Evolutionary conservation across 805 yeast genomes (phyloP).

Genomic region (Yarrowia bubula): DNA sequence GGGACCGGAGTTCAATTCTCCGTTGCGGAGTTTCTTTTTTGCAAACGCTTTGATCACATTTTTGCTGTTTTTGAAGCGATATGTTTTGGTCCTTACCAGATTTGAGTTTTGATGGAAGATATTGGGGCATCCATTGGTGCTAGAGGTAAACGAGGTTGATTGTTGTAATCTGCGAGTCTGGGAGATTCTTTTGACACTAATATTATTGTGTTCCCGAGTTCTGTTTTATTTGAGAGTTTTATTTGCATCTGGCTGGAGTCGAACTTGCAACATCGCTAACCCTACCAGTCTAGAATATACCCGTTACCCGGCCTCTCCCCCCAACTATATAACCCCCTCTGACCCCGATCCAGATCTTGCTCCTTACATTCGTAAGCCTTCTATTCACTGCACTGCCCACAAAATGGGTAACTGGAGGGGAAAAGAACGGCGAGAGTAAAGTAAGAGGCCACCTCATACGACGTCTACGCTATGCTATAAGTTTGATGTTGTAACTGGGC

Average conservation of each 20-base stretch:
- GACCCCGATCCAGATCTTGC: not conserved
- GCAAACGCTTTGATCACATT: too few species aligned
- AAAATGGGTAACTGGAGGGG: constrained; percentile 27
- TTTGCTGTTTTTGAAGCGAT: not conserved
- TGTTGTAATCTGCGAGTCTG: too few species aligned
- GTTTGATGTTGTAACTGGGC: constrained; percentile 27
- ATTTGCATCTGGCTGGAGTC: not conserved
- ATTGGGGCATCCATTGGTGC: too few species aligned
- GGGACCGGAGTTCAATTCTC: constrained; percentile 20
- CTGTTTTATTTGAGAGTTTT: not conserved
- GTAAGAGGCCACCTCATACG: constrained; percentile 28
- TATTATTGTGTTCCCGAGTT: not conserved
- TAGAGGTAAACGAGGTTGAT: too few species aligned
- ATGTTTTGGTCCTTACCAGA: too few species aligned
- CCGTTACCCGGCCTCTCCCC: not conserved
- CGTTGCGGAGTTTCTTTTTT: not conserved
- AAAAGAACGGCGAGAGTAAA: constrained; percentile 27
- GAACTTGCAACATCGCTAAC: not conserved
- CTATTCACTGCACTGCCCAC: constrained; percentile 27
- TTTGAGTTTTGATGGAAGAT: too few species aligned
- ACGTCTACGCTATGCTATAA: not conserved
- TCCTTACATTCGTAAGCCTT: constrained; percentile 20
- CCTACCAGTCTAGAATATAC: constrained; percentile 13
- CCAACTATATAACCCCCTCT: not conserved
- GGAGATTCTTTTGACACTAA: too few species aligned